Base-by-base conservation (phyloP, 2,329 filamentous ascomycete species). In the Pezicula radicicola region DNA sequence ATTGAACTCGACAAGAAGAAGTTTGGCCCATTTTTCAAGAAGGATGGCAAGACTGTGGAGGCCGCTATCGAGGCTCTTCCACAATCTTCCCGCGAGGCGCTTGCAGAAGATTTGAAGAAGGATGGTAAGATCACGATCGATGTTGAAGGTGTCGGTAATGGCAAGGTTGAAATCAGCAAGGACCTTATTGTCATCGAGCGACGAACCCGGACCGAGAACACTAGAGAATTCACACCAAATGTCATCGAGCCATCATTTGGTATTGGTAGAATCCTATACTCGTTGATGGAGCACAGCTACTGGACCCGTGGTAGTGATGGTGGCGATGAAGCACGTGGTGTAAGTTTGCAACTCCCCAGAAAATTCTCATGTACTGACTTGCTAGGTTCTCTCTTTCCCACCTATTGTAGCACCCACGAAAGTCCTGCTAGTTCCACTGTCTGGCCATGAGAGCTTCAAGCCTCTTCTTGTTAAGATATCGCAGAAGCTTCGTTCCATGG, bases 191-290 rank as follows among this genome's bases (percentile, higher is more conserved):
- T 78, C 53, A 91, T 97, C 62, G 89, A 92, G 75, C 91, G 89
- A 75, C 84, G 86, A 62, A 96, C 87, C 61, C 80, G 91, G 57
- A 81, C 85, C 4, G 90, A 96, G 71, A 87, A 96, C 68, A 83
- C 86, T 53, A 83, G 94, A 63, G 92, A 97, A 70, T 99, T 90
- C 75, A 95, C 88, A 1, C 93, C 93, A 54, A 97, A 97, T 67
- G 91, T 96, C 45, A 95, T 97, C 62, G 94, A 99, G 75, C 94
- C 93, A 2, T 97, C 93, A 1, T 99, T 97, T 65, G 93, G 93
- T 77, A 96, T 97, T 66, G 94, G 93, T 54, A 85, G 93, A 63
- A 97, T 97, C 57, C 77, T 97, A 53, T 97, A 96, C 77, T 86
- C 88, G 55, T 76, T 99, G 64, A 88, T 96, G 67, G 94, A 99